Conservation (phyloP, 2,329 filamentous ascomycete species). For the Didymella sp. region DNA sequence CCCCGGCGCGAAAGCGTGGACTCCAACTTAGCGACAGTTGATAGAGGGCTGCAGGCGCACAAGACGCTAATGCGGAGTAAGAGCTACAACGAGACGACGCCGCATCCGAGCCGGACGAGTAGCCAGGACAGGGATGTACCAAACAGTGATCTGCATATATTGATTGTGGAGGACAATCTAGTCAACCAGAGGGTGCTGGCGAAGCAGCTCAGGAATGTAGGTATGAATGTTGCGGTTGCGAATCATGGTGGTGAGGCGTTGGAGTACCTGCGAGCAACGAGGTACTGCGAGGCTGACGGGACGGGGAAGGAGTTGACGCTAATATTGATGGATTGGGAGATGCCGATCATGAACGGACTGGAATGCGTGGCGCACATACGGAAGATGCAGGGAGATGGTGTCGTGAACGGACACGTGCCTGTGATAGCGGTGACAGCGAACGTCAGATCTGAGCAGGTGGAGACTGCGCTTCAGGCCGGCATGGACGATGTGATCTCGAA, state of each 20-base stretch:
- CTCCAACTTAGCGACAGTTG: not conserved
- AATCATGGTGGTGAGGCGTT: constrained; percentile 51
- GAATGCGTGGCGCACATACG: constrained; percentile 37
- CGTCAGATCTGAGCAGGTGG: constrained; percentile 42
- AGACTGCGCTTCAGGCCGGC: constrained; percentile 38
- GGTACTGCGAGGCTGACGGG: constrained; percentile 23
- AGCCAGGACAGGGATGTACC: constrained; percentile 6
- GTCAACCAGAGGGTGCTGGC: constrained; percentile 52
- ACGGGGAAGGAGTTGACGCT: constrained; percentile 27
- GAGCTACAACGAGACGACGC: constrained; percentile 12
- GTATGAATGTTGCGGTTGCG: constrained; percentile 48
- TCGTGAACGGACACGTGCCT: constrained; percentile 34
- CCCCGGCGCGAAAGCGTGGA: constrained; percentile 5
- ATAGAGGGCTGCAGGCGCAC: constrained; percentile 22
- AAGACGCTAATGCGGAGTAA: constrained; percentile 15
- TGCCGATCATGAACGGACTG: constrained; percentile 46
- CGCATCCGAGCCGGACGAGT: not conserved
- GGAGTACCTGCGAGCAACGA: constrained; percentile 41
- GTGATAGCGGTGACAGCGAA: constrained; percentile 49
- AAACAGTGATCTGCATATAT: constrained; percentile 28
- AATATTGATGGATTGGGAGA: constrained; percentile 45
- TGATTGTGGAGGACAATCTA: constrained; percentile 51
- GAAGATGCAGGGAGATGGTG: constrained; percentile 30
- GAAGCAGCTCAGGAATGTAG: constrained; percentile 48
- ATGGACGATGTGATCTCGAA: constrained; percentile 71